These are phyloP conservation scores for Penicillium brevicompactum DNA, from an alignment of 2,329 filamentous ascomycete genomes.

Conservation along the genomic window DNA sequence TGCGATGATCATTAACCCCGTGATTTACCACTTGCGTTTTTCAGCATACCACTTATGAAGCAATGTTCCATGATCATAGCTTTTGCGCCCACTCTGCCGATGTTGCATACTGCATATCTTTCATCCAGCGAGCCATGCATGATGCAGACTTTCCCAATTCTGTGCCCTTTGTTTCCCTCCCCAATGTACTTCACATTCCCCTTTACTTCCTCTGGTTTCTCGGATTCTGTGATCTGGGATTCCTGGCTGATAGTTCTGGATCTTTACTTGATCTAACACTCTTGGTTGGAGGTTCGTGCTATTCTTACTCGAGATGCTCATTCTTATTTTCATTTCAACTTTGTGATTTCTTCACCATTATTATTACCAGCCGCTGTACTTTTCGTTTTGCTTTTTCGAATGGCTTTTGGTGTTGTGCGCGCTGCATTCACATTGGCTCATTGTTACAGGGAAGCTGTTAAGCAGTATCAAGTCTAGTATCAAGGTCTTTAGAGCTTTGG, in stretches of 20 bases:
- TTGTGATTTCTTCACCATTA: constrained; percentile 19
- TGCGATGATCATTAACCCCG: constrained; percentile 17
- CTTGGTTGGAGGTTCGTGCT: constrained; percentile 1
- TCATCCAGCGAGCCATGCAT: constrained; percentile 16
- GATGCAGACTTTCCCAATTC: constrained; percentile 16
- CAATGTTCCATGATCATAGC: constrained; percentile 25
- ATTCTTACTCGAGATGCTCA: not conserved
- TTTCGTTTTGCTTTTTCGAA: constrained; percentile 7
- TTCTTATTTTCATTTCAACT: constrained; percentile 2
- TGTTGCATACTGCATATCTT: constrained; percentile 24
- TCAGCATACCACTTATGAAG: constrained; percentile 17
- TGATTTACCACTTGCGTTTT: constrained; percentile 20
- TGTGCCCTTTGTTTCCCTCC: constrained; percentile 4
- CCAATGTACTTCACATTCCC: constrained; percentile 5
- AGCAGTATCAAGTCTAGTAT: not conserved
- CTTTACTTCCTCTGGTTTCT: not conserved
- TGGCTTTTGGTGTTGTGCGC: constrained; percentile 6
- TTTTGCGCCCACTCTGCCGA: constrained; percentile 21
- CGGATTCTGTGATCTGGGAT: not conserved
- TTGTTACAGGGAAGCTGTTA: not conserved
- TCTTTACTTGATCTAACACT: not conserved
- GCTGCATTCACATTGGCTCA: not conserved
- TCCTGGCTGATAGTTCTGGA: not conserved
- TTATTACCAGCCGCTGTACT: constrained; percentile 16
- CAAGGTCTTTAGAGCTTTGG: not conserved